Percentiles rank a stretch among this genome's conserved stretches.
Evolutionary conservation across 768 basidiomycete species (phyloP).

Genomic region (Trametes villosa): DNA sequence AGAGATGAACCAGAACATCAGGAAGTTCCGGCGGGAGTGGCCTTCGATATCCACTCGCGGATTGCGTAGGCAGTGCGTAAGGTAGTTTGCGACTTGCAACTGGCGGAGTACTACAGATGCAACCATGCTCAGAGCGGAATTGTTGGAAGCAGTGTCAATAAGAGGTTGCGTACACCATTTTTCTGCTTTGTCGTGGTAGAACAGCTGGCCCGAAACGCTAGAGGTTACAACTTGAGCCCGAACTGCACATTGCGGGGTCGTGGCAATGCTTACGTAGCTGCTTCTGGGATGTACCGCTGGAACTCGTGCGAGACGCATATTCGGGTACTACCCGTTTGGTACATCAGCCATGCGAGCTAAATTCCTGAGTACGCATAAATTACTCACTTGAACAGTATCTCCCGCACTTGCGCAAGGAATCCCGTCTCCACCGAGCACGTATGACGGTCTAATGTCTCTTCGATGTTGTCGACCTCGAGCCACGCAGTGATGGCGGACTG

Average conservation of each 20-base stretch:
- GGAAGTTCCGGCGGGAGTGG: constrained; percentile 65
- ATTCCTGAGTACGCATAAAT: not conserved
- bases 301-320: constrained; percentile 75
- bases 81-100: constrained; percentile 56
- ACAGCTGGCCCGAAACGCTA: constrained; percentile 35
- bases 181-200: constrained; percentile 32
- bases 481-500: constrained; percentile 70
- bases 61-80: constrained; percentile 59
- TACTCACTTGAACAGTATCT: constrained; percentile 77
- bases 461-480: constrained; percentile 70
- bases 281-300: constrained; percentile 63
- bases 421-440: constrained; percentile 67
- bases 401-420: constrained; percentile 71
- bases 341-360: not conserved
- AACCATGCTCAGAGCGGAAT: too few relatives aligned
- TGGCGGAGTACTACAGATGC: constrained; percentile 58
- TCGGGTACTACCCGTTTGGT: constrained; percentile 50
- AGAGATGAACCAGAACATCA: constrained; percentile 76
- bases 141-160: not conserved
- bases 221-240: too few relatives aligned
- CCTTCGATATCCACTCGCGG: constrained; percentile 57
- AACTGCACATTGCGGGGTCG: not conserved
- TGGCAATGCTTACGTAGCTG: constrained; percentile 49
- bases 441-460: constrained; percentile 63
- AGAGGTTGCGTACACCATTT: constrained; percentile 28